Evolutionary conservation across 257 asterid species (phyloP).

Genomic region (Capsicum pubescens): DNA sequence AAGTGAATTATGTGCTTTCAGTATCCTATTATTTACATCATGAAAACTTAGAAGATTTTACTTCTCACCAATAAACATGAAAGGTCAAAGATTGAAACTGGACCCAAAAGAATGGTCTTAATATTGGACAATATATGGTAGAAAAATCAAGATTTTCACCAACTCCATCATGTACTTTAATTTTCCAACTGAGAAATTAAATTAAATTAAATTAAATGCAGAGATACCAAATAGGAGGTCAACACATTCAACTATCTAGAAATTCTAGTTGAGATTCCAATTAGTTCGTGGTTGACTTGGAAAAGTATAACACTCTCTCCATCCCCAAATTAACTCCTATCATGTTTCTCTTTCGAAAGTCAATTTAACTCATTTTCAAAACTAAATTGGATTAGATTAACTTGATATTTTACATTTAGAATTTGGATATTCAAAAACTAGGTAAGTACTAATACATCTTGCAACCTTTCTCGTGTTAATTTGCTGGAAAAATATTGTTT

Average conservation of each 20-base stretch:
- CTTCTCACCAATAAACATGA: not conserved
- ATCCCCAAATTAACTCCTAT: not conserved
- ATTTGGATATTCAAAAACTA: not conserved
- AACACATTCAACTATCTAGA: slow-evolving; percentile 15
- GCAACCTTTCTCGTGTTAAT: not conserved
- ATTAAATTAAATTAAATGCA: slow-evolving; percentile 3
- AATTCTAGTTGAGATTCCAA: not conserved
- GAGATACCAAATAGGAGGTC: not conserved
- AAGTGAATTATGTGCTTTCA: not conserved
- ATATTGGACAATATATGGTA: not conserved
- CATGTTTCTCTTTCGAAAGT: not conserved
- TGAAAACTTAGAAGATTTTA: not conserved
- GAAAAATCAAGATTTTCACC: not conserved
- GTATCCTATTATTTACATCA: not conserved
- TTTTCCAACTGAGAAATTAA: not conserved
- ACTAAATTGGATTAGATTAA: not conserved
- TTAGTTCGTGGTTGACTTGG: slow-evolving; percentile 17
- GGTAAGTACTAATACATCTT: not conserved
- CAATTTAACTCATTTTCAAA: not conserved
- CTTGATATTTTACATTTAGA: not conserved
- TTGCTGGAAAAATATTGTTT: not conserved
- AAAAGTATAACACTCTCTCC: not conserved
- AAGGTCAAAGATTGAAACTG: slow-evolving; percentile 8
- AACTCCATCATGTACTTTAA: not conserved
- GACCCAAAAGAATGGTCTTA: not conserved